phyloP scores from a whole-genome alignment of 768 basidiomycete genomes.

The Suillus americanus region DNA sequence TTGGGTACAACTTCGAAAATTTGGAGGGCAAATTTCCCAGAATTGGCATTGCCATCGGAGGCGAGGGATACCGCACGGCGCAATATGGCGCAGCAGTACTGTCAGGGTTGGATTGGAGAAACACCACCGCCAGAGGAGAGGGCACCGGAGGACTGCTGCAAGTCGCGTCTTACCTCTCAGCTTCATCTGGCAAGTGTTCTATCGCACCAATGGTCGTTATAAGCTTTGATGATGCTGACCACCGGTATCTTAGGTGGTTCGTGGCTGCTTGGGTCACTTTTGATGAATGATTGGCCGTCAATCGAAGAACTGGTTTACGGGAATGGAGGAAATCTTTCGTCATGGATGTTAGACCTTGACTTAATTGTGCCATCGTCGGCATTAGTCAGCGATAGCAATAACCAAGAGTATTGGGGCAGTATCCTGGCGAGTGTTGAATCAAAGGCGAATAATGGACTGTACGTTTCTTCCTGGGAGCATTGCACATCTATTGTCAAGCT shows the following conservation, averaged over 20 bases:
- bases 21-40: constrained; percentile 46
- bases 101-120: constrained; percentile 60
- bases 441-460: constrained; percentile 57
- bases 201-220: not conserved
- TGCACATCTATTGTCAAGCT: not conserved
- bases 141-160: constrained; percentile 72
- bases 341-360: constrained; percentile 59
- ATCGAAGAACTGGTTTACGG: constrained; percentile 61
- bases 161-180: constrained; percentile 67
- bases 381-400: constrained; percentile 43
- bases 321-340: constrained; percentile 41
- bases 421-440: constrained; percentile 54
- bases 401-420: constrained; percentile 54
- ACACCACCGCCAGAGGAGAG: constrained; percentile 50
- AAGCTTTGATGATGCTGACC: not conserved
- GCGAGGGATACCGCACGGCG: constrained; percentile 69
- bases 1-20: constrained; percentile 51
- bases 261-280: constrained; percentile 64
- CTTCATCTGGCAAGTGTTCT: constrained; percentile 53
- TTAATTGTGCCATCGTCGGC: constrained; percentile 55
- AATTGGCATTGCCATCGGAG: constrained; percentile 66
- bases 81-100: constrained; percentile 63
- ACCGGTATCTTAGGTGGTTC: constrained; percentile 49
- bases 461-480: constrained; percentile 23
- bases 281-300: constrained; percentile 63